These are phyloP conservation scores for Funneliformis geosporum DNA, from an alignment of 192 early-diverging fungal genomes.

Conservation along the genomic window DNA sequence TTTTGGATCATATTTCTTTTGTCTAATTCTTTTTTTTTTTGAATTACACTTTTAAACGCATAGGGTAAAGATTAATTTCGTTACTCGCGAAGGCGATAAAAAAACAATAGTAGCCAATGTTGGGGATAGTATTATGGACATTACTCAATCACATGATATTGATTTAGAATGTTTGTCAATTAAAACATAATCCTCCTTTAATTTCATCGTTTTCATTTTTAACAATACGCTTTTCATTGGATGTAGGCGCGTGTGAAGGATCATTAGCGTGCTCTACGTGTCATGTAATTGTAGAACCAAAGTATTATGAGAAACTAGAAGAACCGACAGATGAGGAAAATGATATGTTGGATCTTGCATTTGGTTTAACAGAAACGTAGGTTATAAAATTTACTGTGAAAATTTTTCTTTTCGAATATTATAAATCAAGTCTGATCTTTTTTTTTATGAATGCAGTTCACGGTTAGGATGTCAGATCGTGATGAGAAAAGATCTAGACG, in stretches of 20 bases:
- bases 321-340: constrained; percentile 97
- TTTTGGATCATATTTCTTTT: too few relatives aligned
- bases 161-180: constrained; percentile 81
- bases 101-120: constrained; percentile 76
- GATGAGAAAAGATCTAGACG: constrained; percentile 85
- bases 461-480: constrained; percentile 91
- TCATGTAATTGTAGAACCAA: constrained; percentile 85
- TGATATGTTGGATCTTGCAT: constrained; percentile 97
- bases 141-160: constrained; percentile 88
- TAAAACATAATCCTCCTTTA: background rate
- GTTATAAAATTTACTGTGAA: constrained; percentile 30
- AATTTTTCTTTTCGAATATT: background rate
- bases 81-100: constrained; percentile 80
- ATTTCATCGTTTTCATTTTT: background rate
- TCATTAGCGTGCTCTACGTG: constrained; percentile 94
- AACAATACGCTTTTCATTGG: constrained; percentile 2
- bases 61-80: constrained; percentile 72
- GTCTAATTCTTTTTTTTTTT: background rate
- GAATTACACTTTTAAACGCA: background rate
- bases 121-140: constrained; percentile 87
- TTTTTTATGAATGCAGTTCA: constrained; percentile 54
- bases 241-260: constrained; percentile 87
- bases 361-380: constrained; percentile 93
- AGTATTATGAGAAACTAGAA: constrained; percentile 80
- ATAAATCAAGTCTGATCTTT: background rate